Percentiles rank a stretch among this genome's conserved stretches.
phyloP scores from a whole-genome alignment of 495 filamentous ascomycete genomes.

The Tuber melanosporum region DNA sequence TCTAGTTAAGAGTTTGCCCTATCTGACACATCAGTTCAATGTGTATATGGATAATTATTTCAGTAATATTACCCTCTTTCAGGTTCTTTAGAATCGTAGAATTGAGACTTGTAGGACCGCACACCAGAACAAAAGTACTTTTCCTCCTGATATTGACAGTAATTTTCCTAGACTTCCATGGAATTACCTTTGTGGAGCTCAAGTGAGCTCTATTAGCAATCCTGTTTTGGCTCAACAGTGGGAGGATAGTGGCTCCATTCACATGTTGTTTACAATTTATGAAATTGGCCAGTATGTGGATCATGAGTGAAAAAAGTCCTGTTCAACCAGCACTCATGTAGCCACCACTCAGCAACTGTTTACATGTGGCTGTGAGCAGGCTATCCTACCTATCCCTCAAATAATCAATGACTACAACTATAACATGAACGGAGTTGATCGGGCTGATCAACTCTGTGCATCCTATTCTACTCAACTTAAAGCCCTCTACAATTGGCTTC shows the following conservation, averaged over 20 bases:
- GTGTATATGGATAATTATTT: too few relatives aligned
- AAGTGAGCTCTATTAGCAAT: neutral
- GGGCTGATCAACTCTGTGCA: constrained; percentile 28
- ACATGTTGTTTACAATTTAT: neutral
- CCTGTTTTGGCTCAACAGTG: neutral
- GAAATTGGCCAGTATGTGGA: neutral
- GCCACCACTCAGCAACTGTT: neutral
- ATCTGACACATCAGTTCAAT: neutral
- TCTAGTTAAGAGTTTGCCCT: too few relatives aligned
- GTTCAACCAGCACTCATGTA: neutral
- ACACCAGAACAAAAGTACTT: neutral
- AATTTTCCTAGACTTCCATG: neutral
- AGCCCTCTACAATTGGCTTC: constrained; percentile 21
- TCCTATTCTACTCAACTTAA: constrained; percentile 28
- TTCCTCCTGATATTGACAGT: neutral
- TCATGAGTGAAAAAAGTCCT: neutral
- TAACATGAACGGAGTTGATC: constrained; percentile 38
- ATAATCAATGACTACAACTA: constrained; percentile 40
- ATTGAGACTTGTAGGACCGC: neutral
- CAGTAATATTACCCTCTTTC: neutral
- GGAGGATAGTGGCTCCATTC: neutral
- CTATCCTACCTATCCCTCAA: constrained; percentile 6
- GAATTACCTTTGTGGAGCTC: neutral
- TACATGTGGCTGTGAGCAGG: too few relatives aligned
- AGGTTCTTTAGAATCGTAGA: neutral